Evolutionary conservation across 805 yeast species (phyloP).

Genomic region (Jamesozyma jinghongensis): DNA sequence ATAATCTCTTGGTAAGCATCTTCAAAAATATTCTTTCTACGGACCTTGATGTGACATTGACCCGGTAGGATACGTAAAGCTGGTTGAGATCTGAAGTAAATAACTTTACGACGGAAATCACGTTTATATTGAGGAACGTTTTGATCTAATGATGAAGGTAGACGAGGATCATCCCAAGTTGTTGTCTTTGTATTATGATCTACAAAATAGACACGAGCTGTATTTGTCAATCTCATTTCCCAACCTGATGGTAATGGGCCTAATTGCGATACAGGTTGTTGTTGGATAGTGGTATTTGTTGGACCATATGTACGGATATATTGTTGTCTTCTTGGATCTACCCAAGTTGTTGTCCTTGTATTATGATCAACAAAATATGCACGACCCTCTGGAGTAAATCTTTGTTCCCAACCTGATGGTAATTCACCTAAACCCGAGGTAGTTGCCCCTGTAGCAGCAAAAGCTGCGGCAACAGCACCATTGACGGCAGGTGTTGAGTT

Average conservation of each 20-base stretch:
- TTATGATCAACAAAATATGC: constrained; percentile 98
- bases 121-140: constrained; percentile 99
- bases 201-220: constrained; percentile 96
- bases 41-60: constrained; percentile 95
- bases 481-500: constrained; percentile 37
- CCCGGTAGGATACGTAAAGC: constrained; percentile 96
- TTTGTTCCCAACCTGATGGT: constrained; percentile 99
- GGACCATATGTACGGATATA: constrained; percentile 92
- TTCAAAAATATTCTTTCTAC: constrained; percentile 93
- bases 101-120: constrained; percentile 95
- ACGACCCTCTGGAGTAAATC: constrained; percentile 96
- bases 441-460: constrained; percentile 69
- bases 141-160: constrained; percentile 94
- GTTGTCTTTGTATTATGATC: constrained; percentile 99
- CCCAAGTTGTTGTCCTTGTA: constrained; percentile 99
- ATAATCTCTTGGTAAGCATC: constrained; percentile 96
- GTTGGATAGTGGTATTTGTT: constrained; percentile 80
- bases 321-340: constrained; percentile 98
- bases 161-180: constrained; percentile 99
- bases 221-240: constrained; percentile 99
- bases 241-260: constrained; percentile 98
- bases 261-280: constrained; percentile 93
- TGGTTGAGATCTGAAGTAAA: constrained; percentile 96
- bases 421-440: constrained; percentile 94
- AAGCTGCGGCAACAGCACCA: constrained; percentile 54